Percentiles rank a stretch among this genome's conserved stretches.
These are phyloP conservation scores for Plasmodium gallinaceum DNA, from an alignment of 169 alveolate species.

Conservation along the genomic window DNA sequence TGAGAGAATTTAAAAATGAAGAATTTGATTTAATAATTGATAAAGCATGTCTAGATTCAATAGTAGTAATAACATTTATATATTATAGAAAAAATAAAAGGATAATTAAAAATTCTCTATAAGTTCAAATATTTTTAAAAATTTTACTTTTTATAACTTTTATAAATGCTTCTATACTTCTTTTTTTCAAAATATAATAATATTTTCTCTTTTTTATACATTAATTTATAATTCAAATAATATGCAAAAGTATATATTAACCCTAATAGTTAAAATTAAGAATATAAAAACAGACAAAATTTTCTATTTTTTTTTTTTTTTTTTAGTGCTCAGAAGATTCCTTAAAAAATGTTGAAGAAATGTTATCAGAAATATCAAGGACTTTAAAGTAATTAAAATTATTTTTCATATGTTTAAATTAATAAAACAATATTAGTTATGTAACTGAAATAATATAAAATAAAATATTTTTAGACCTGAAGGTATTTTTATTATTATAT, in stretches of 20 bases:
- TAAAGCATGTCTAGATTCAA: constrained; percentile 86
- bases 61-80: constrained; percentile 53
- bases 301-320: neutral
- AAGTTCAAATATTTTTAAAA: no score
- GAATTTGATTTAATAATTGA: constrained; percentile 83
- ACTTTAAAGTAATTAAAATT: constrained; percentile 43
- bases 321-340: constrained; percentile 71
- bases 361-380: constrained; percentile 69
- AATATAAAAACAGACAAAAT: neutral
- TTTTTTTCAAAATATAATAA: no score
- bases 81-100: neutral
- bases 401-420: neutral
- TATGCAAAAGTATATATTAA: no score
- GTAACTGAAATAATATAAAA: neutral
- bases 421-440: neutral
- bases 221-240: no score
- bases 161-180: no score
- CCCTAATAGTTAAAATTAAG: neutral
- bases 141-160: no score
- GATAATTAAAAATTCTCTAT: no score
- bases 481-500: constrained; percentile 61
- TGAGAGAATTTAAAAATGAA: constrained; percentile 72
- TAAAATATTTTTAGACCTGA: constrained; percentile 36
- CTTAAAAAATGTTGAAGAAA: constrained; percentile 50
- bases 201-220: no score